Evolutionary conservation across 345 rosid genomes (phyloP).

Genomic region (Salix exigua): DNA sequence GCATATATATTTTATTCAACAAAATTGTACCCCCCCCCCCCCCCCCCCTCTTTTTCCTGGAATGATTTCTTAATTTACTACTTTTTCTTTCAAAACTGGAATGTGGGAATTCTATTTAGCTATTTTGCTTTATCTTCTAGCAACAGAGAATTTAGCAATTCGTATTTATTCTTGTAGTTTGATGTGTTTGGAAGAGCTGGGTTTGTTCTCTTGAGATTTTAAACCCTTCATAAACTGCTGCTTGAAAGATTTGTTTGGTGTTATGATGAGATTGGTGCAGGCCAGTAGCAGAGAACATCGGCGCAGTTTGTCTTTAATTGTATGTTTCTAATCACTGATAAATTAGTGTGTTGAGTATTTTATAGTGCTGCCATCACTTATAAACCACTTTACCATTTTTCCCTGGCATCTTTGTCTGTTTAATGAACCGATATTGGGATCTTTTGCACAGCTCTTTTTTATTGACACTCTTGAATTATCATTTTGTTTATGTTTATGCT

Average conservation of each 20-base stretch:
- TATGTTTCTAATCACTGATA: constrained; percentile 25
- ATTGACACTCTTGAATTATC: no score
- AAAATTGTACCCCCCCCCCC: neutral
- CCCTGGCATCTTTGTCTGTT: neutral
- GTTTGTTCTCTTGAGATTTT: neutral
- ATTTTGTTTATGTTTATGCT: no score
- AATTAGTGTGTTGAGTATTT: neutral
- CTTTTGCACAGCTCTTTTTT: no score
- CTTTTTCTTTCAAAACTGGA: neutral
- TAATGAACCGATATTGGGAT: neutral
- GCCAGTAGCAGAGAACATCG: constrained; percentile 12
- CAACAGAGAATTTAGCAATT: neutral
- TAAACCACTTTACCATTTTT: neutral
- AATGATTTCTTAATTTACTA: neutral
- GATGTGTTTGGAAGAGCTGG: constrained; percentile 16
- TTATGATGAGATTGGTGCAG: constrained; percentile 5
- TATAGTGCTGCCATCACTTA: neutral
- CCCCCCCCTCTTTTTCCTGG: neutral
- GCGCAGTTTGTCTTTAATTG: constrained; percentile 21
- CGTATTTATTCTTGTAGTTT: constrained; percentile 13
- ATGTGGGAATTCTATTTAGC: neutral
- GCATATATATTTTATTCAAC: neutral
- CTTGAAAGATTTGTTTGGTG: constrained; percentile 11
- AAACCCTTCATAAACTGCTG: constrained; percentile 9
- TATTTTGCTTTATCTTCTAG: neutral